These are phyloP conservation scores for Uronychia binucleata DNA, from an alignment of 73 alveolate genomes.

Conservation along the genomic window DNA sequence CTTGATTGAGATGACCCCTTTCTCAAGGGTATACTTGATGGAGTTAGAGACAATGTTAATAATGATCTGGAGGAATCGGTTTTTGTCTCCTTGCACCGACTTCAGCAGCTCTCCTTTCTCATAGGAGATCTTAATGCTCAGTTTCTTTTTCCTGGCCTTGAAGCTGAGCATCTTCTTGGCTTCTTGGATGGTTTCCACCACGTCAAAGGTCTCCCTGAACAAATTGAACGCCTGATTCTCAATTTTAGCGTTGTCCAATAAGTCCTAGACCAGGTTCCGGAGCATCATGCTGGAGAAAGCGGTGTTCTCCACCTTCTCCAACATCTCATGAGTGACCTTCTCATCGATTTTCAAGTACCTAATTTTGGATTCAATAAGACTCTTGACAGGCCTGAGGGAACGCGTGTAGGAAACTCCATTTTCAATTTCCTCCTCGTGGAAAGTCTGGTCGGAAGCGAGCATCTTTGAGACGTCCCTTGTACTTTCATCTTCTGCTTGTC, in stretches of 20 bases:
- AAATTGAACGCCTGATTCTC: background rate
- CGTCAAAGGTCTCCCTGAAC: background rate
- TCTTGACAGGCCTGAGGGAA: background rate
- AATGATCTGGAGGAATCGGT: background rate
- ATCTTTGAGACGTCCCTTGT: too few relatives aligned
- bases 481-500: too few relatives aligned
- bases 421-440: too few relatives aligned
- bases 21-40: background rate
- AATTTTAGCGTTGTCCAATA: background rate
- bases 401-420: background rate
- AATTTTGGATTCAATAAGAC: background rate
- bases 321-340: background rate
- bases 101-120: background rate
- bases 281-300: background rate
- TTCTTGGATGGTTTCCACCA: background rate
- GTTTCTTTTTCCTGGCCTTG: background rate
- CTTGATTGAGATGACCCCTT: background rate
- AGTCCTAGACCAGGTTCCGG: background rate
- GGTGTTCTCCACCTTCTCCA: background rate
- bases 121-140: too few relatives aligned
- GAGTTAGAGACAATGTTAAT: background rate
- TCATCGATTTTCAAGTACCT: background rate
- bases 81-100: background rate
- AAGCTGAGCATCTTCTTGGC: background rate
- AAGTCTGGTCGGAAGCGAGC: too few relatives aligned